Conservation (phyloP, 78 protist species). For the Dictyostelium citrinum region DNA sequence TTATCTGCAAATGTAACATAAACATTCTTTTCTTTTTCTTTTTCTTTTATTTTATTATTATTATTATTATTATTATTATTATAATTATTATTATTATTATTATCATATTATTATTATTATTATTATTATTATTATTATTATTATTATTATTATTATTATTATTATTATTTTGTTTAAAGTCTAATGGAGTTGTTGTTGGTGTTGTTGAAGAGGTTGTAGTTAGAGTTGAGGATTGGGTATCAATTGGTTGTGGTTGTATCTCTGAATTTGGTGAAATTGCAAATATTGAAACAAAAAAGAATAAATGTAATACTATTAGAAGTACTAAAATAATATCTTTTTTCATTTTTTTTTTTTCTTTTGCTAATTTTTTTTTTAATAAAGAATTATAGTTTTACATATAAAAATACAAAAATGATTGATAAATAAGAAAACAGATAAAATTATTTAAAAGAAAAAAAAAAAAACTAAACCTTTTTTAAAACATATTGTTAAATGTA, state of each 20-base stretch:
- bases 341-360: background rate
- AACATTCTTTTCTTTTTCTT: background rate
- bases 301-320: background rate
- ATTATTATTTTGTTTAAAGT: background rate
- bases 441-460: background rate
- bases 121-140: background rate
- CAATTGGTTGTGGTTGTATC: background rate
- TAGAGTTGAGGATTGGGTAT: background rate
- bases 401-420: background rate
- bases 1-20: constrained; percentile 60
- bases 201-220: background rate
- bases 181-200: background rate
- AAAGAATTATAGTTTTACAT: no score
- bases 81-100: background rate
- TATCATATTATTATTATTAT: background rate
- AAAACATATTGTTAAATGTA: background rate
- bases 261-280: background rate
- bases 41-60: background rate
- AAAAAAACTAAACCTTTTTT: background rate
- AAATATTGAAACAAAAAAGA: background rate
- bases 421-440: background rate
- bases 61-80: background rate
- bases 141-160: constrained; percentile 6
- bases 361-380: background rate
- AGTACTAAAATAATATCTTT: background rate